Conservation (phyloP, 495 filamentous ascomycete genomes). For the Saxophila tyrrhenica region DNA sequence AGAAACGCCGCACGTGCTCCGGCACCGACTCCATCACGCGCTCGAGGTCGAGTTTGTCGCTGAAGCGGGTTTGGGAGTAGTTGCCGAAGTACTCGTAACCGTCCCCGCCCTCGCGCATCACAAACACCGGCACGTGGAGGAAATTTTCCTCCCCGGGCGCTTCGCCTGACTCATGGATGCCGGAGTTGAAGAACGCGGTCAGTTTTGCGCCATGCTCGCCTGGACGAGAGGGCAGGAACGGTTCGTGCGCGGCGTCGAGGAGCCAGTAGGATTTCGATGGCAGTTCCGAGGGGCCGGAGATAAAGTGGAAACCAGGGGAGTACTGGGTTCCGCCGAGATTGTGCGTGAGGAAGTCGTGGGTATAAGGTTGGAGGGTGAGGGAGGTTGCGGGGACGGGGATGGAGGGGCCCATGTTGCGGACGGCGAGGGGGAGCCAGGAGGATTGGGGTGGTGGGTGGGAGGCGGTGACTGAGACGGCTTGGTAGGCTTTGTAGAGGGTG, state of each 20-base stretch:
- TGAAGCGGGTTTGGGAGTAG: conserved; percentile 27
- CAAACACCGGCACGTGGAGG: conserved; percentile 25
- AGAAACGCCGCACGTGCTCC: conserved; percentile 20
- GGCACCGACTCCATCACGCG: conserved; percentile 24
- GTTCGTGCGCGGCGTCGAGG: conserved; percentile 24
- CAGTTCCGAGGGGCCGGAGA: conserved; percentile 8
- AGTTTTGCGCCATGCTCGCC: conserved; percentile 31
- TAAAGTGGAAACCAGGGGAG: conserved; percentile 27
- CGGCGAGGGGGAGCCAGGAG: conserved; percentile 14
- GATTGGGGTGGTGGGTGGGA: too few species aligned
- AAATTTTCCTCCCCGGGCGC: conserved; percentile 12
- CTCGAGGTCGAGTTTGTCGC: conserved; percentile 30
- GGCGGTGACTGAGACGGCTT: too few species aligned
- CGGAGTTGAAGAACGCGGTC: conserved; percentile 28
- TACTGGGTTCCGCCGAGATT: conserved; percentile 22
- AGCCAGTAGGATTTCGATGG: conserved; percentile 22
- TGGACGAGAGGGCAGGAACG: conserved; percentile 24
- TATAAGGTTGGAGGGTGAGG: conserved; percentile 19
- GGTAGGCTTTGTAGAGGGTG: too few species aligned
- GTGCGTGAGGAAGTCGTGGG: conserved; percentile 23
- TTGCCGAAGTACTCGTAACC: conserved; percentile 28
- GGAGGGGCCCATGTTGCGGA: conserved; percentile 9
- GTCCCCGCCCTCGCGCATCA: conserved; percentile 5
- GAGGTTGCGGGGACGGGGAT: not conserved
- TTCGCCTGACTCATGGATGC: conserved; percentile 11